Evolutionary conservation across 352 stramenopile genomes (phyloP).

Genomic region (Phytopythium vexans): DNA sequence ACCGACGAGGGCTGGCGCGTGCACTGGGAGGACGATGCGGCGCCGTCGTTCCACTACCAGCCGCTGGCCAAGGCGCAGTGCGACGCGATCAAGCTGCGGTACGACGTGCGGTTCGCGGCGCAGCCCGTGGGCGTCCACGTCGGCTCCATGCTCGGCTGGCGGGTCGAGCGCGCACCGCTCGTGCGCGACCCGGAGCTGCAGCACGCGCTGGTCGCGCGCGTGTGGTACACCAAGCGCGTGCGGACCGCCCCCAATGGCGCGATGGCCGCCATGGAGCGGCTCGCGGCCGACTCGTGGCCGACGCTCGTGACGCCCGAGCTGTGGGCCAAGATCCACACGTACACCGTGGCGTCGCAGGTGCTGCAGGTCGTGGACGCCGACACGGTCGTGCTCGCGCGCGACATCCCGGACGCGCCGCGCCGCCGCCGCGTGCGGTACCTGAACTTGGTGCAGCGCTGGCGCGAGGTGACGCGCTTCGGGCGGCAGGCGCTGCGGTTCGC

Average conservation of each 20-base stretch:
- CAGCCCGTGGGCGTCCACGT: constrained; percentile 7
- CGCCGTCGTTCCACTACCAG: constrained; percentile 34
- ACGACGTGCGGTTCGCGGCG: constrained; percentile 21
- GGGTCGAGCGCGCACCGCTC: constrained; percentile 24
- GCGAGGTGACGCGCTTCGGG: constrained; percentile 10
- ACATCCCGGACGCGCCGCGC: constrained; percentile 11
- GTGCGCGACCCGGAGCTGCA: constrained; percentile 7
- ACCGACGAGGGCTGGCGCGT: no score
- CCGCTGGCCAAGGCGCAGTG: constrained; percentile 26
- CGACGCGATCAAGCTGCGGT: constrained; percentile 20
- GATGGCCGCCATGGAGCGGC: constrained; percentile 16
- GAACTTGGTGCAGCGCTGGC: constrained; percentile 25
- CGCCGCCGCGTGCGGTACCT: constrained; percentile 23
- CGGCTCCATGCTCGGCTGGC: constrained; percentile 29
- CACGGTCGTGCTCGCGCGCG: constrained; percentile 24
- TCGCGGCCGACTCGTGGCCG: constrained; percentile 30
- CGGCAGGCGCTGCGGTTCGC: constrained; percentile 18
- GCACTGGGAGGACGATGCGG: constrained; percentile 6
- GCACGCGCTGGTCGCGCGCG: constrained; percentile 16
- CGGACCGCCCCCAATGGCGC: constrained; percentile 22
- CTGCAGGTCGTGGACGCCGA: constrained; percentile 29
- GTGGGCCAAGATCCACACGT: constrained; percentile 25
- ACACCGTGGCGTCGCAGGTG: constrained; percentile 17
- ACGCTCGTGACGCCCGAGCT: constrained; percentile 21
- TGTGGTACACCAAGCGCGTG: constrained; percentile 31